Evolutionary conservation across 176 grass and related monocot genomes (phyloP).

Genomic region (Eleusine coracana): DNA sequence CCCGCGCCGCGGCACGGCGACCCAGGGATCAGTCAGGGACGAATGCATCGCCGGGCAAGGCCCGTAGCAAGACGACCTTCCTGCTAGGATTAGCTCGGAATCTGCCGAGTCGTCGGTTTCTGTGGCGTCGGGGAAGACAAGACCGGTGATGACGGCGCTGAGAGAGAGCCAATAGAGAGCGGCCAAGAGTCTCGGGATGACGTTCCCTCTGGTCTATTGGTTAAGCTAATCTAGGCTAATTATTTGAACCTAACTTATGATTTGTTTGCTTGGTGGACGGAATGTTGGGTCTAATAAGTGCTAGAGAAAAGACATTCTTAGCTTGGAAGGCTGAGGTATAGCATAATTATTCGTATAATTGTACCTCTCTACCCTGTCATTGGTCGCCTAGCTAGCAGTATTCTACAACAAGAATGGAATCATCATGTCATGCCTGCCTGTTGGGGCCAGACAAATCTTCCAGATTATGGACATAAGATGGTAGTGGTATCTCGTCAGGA

Average conservation of each 20-base stretch:
- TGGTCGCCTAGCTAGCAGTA: constrained; percentile 28
- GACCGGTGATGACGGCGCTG: neutral
- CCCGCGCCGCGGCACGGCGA: neutral
- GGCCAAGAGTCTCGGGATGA: neutral
- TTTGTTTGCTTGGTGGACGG: neutral
- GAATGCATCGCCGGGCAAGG: constrained; percentile 9
- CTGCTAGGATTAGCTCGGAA: neutral
- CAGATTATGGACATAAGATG: neutral
- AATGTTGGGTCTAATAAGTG: constrained; percentile 6
- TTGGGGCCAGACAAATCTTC: neutral
- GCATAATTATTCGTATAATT: constrained; percentile 7
- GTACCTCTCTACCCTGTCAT: constrained; percentile 35
- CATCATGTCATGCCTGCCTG: constrained; percentile 22
- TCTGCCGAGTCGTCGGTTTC: neutral
- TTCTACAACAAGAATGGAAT: constrained; percentile 17
- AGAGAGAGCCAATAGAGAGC: neutral
- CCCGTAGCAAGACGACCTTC: neutral
- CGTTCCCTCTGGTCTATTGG: neutral
- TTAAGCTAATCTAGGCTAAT: neutral
- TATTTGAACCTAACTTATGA: neutral
- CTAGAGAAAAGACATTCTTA: constrained; percentile 38
- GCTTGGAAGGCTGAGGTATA: constrained; percentile 44
- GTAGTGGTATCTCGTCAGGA: neutral
- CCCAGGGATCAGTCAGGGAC: neutral
- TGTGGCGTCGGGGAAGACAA: neutral